These are phyloP conservation scores for Cutaneotrichosporon mucoides DNA, from an alignment of 1,284 basidiomycete species.

Conservation along the genomic window DNA sequence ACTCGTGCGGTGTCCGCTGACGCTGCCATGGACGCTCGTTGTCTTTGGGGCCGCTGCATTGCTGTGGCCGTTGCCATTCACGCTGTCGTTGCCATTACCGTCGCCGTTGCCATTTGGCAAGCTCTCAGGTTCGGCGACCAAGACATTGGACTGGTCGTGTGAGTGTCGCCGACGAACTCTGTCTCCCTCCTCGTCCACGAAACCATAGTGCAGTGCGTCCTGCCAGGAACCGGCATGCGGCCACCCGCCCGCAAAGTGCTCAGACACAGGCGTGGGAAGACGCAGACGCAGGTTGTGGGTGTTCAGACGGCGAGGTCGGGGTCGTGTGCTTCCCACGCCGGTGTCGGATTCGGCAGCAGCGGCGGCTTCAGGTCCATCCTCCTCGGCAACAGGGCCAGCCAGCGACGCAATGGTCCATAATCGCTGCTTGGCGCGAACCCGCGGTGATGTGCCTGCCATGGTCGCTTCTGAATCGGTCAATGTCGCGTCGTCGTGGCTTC, in stretches of 20 bases:
- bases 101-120: not conserved
- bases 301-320: slow-evolving; percentile 7
- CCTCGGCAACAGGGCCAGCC: slow-evolving; percentile 7
- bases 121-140: not conserved
- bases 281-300: slow-evolving; percentile 27
- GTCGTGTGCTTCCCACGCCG: not conserved
- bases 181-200: slow-evolving; percentile 5
- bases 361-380: not conserved
- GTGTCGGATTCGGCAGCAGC: slow-evolving; percentile 6
- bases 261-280: slow-evolving; percentile 31
- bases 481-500: slow-evolving; percentile 9
- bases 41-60: not conserved
- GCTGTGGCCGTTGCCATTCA: no score
- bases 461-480: slow-evolving; percentile 20
- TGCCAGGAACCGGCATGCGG: slow-evolving; percentile 46
- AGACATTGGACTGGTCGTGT: not conserved
- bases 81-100: no score
- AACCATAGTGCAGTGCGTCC: slow-evolving; percentile 35
- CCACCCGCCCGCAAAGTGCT: slow-evolving; percentile 39
- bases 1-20: not conserved
- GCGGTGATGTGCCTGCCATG: slow-evolving; percentile 8
- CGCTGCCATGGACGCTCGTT: not conserved
- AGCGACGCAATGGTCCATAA: slow-evolving; percentile 5
- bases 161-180: not conserved
- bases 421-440: slow-evolving; percentile 11